Evolutionary conservation across 768 basidiomycete species (phyloP), one percentile per base, ranked within the genome.

Genomic region (Suillus cothurnatus): DNA sequence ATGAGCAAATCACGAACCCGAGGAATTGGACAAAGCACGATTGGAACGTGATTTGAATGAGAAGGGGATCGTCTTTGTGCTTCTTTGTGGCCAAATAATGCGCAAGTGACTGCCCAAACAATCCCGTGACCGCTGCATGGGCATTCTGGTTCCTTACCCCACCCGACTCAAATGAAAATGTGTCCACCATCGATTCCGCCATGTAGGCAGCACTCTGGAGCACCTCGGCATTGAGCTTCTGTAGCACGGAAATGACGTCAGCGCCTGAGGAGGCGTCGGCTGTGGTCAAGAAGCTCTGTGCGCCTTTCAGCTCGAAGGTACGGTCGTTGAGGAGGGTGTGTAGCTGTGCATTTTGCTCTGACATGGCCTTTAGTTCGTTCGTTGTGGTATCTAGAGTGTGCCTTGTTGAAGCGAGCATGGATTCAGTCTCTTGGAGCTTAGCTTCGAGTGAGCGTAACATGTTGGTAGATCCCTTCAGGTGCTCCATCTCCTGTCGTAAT

Each of bases 141-240:
- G 76, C 73, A 31, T 71, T 71, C 15, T 68, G 67, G 2, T 69
- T 65, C 63, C 67, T 71, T 47, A 67, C 63, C 1, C 50, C 67
- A 59, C 45, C 67, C 1, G 34, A 39, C 31, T 71, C 74, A 9
- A 75, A 72, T 9, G 71, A 72, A 72, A 81, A 81, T 1, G 77
- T 55, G 58, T 85, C 84, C 3, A 83, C 79, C 62, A 86, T 77
- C 34, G 79, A 70, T 64, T 85, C 85, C 1, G 84, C 80, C 63
- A 86, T 78, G 64, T 75, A 78, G 0, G 82, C 81, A 3, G 85
- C 81, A 19, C 79, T 80, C 67, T 86, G 84, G 39, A 79, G 78
- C 36, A 85, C 81, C 64, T 81, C 80, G 8, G 81, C 72, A 60
- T 86, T 83, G n/a, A 87, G 71, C 21, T 74, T 74, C 57, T 81